Evolutionary conservation across 345 rosid genomes (phyloP).

Genomic region (Citrus reticulata): DNA sequence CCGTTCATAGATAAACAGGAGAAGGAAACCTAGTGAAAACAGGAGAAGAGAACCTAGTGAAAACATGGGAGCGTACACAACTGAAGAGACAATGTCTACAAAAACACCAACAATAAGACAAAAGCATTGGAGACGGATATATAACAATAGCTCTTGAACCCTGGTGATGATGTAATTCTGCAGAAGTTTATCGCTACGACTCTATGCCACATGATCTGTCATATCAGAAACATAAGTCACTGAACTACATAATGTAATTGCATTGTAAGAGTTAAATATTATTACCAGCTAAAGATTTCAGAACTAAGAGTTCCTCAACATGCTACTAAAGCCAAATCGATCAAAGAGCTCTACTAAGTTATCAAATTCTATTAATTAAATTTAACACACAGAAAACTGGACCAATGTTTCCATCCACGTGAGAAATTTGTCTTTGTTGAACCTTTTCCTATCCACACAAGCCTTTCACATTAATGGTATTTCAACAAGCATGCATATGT

Average conservation of each 20-base stretch:
- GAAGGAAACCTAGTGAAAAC: too few relatives aligned
- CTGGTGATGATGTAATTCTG: neutral
- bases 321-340: neutral
- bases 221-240: neutral
- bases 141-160: neutral
- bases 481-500: neutral
- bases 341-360: neutral
- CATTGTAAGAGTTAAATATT: neutral
- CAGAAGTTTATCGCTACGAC: neutral
- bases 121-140: neutral
- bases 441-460: neutral
- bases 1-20: neutral
- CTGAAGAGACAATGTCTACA: neutral
- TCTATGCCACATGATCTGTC: conserved; percentile 6
- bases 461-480: neutral
- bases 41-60: neutral
- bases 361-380: neutral
- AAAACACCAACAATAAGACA: neutral
- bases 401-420: neutral
- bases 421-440: neutral
- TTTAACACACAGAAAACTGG: neutral
- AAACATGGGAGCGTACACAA: neutral
- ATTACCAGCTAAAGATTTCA: neutral
- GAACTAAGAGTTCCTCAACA: neutral
- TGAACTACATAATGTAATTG: neutral